phyloP scores from a whole-genome alignment of 2,329 filamentous ascomycete species.

The Xylaria sp. region DNA sequence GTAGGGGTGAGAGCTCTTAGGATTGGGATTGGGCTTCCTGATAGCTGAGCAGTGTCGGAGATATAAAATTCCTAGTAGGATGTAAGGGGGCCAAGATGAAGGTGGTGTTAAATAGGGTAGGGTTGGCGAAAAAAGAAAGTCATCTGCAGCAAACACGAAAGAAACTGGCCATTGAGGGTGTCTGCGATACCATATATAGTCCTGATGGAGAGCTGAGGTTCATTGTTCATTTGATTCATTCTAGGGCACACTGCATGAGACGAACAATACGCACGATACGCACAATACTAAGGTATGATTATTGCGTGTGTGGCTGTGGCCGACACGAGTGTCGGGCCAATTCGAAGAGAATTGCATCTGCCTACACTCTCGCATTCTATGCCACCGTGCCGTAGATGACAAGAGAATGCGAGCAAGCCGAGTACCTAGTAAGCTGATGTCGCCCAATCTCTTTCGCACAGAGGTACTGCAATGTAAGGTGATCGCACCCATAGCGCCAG shows the following conservation, averaged over 20 bases:
- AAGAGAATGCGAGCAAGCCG: slow-evolving; percentile 26
- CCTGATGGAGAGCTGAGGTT: neutral
- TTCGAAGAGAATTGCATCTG: neutral
- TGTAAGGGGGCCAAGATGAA: neutral
- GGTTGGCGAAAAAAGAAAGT: neutral
- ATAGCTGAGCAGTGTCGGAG: neutral
- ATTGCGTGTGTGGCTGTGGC: neutral
- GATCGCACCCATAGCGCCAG: neutral
- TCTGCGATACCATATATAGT: slow-evolving; percentile 5
- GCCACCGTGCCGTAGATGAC: neutral
- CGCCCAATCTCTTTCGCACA: too few relatives aligned
- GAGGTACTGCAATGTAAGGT: too few relatives aligned
- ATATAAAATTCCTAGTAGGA: neutral
- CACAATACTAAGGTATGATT: neutral
- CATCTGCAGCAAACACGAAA: neutral
- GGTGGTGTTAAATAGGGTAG: neutral
- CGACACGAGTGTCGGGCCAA: neutral
- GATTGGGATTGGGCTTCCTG: neutral
- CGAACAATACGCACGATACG: neutral
- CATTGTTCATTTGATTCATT: neutral
- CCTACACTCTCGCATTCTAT: neutral
- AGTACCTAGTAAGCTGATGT: neutral
- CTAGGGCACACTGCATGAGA: neutral
- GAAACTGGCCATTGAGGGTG: neutral
- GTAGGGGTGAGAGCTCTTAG: neutral